These are phyloP conservation scores for Huntiella decipiens DNA, from an alignment of 2,329 filamentous ascomycete species.

Conservation along the genomic window DNA sequence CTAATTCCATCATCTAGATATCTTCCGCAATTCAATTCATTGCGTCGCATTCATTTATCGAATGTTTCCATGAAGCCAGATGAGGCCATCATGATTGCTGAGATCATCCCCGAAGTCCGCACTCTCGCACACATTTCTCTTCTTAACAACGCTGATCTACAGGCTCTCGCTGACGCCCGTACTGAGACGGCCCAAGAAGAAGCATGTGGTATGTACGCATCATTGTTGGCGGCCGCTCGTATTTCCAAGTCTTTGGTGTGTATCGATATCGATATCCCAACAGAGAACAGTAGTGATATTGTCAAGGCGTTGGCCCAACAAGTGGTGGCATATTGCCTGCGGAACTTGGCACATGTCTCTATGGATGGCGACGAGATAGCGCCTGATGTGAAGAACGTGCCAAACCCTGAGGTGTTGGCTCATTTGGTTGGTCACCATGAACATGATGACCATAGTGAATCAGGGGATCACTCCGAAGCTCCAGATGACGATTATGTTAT, in stretches of 20 bases:
- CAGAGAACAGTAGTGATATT: conserved; percentile 63
- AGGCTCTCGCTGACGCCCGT: conserved; percentile 51
- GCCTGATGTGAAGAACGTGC: conserved; percentile 16
- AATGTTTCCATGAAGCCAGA: conserved; percentile 72
- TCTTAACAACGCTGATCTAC: conserved; percentile 58
- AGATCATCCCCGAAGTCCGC: conserved; percentile 70
- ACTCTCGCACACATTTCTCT: conserved; percentile 73
- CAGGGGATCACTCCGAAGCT: conserved; percentile 25
- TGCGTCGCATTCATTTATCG: conserved; percentile 73
- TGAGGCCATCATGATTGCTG: conserved; percentile 77
- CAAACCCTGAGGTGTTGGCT: conserved; percentile 61
- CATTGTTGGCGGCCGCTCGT: conserved; percentile 69
- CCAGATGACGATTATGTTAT: conserved; percentile 92
- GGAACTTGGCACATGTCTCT: conserved; percentile 69
- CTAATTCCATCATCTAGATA: conserved; percentile 27
- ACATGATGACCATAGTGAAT: conserved; percentile 33
- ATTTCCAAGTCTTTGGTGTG: conserved; percentile 71
- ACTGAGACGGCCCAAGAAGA: conserved; percentile 75
- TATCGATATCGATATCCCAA: conserved; percentile 79
- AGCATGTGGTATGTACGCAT: conserved; percentile 83
- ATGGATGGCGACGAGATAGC: conserved; percentile 32
- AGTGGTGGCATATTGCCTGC: conserved; percentile 82
- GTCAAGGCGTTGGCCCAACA: conserved; percentile 85
- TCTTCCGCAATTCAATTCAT: conserved; percentile 53
- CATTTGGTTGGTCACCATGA: conserved; percentile 62